phyloP scores from a whole-genome alignment of 306 rosid genomes.

The Cucumis hystrix region DNA sequence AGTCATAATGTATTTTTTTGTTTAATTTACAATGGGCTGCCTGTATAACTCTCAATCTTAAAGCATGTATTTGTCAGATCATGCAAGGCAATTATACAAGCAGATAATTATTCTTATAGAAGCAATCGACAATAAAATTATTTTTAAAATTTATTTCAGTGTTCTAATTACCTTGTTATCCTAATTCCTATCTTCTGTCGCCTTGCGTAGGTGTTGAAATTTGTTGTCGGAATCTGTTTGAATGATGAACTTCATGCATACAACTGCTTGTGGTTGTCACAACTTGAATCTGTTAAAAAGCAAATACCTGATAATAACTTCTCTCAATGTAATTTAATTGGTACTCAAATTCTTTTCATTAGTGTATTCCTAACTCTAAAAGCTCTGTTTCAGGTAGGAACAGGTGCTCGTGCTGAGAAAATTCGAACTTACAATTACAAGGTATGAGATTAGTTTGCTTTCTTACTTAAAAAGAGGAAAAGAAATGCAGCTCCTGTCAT shows the following conservation, averaged over 20 bases:
- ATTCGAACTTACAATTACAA: conserved; percentile 83
- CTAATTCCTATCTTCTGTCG: neutral
- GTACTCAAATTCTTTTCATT: neutral
- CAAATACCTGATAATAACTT: neutral
- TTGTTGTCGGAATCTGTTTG: neutral
- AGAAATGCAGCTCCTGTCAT: neutral
- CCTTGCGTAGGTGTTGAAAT: neutral
- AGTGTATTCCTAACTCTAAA: conserved; percentile 4
- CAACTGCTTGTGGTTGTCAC: neutral
- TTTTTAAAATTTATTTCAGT: neutral
- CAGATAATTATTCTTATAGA: neutral
- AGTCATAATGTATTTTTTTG: neutral
- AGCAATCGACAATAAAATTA: neutral
- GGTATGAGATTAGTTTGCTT: conserved; percentile 27
- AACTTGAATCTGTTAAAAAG: neutral
- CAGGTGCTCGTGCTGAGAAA: conserved; percentile 94
- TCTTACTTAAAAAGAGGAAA: conserved; percentile 1
- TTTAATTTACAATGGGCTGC: neutral
- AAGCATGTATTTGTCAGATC: neutral
- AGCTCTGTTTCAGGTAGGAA: conserved; percentile 60
- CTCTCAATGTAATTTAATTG: neutral
- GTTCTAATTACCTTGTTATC: neutral
- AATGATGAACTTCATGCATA: neutral
- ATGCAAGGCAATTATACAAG: neutral
- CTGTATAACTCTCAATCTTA: neutral